A percentile compares a stretch with the other conserved stretches of the same genome.
Conservation (phyloP, 208 protist genomes). For the Willaertia magna region DNA sequence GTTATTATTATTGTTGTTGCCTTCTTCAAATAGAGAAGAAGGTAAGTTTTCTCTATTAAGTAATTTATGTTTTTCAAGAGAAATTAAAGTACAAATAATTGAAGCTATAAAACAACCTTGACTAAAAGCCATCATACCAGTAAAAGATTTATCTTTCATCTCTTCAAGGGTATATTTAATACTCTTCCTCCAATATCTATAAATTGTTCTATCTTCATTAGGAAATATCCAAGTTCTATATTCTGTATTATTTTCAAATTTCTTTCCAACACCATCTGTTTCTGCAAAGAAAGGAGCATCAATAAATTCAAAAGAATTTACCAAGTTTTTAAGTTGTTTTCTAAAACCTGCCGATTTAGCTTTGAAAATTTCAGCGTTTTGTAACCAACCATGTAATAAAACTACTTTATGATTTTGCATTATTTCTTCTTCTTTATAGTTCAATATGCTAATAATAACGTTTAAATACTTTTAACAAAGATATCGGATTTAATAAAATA, state of each 20-base stretch:
- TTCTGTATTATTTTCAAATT: background rate
- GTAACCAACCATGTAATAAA: background rate
- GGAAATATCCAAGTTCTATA: background rate
- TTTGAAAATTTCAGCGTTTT: background rate
- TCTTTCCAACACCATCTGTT: too few relatives aligned
- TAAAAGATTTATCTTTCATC: background rate
- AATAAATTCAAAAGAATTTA: background rate
- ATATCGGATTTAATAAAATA: too few relatives aligned
- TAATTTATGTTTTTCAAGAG: background rate
- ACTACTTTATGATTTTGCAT: too few relatives aligned
- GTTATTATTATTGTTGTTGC: too few relatives aligned
- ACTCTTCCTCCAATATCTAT: background rate
- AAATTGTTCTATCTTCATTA: background rate
- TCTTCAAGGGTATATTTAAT: background rate
- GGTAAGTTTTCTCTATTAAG: background rate
- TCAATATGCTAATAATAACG: too few relatives aligned
- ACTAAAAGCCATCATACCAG: background rate
- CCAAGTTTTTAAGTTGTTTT: background rate
- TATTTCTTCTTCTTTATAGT: too few relatives aligned
- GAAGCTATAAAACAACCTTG: background rate
- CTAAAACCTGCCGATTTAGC: background rate
- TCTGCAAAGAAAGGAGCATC: too few relatives aligned
- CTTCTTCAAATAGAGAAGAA: background rate
- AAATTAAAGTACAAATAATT: background rate
- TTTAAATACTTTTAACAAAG: too few relatives aligned